A percentile compares a stretch with the other conserved stretches of the same genome.
These are phyloP conservation scores for Naganishia kalamii DNA, from an alignment of 768 basidiomycete genomes.

Conservation along the genomic window DNA sequence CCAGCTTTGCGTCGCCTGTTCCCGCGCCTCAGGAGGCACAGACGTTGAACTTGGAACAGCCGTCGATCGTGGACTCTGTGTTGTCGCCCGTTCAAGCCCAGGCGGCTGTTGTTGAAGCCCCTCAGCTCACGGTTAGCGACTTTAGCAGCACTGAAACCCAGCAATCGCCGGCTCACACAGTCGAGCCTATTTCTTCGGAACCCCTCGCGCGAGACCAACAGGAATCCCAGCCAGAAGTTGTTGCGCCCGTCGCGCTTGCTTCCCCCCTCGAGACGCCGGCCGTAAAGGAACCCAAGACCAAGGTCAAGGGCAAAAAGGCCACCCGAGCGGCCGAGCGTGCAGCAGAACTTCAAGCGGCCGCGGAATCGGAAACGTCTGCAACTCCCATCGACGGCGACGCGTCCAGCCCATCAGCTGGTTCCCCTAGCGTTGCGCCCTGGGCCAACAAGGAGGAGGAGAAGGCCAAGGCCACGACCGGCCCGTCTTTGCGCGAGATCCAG, in stretches of 20 bases:
- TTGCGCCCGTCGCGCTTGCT: background rate
- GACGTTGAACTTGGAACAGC: background rate
- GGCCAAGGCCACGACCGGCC: conserved; percentile 46
- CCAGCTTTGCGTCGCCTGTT: background rate
- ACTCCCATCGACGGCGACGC: background rate
- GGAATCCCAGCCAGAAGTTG: background rate
- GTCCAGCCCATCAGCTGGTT: background rate
- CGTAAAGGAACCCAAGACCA: conserved; percentile 13
- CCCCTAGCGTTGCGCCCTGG: conserved; percentile 44
- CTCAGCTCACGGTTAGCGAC: background rate
- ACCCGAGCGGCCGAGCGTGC: conserved; percentile 22
- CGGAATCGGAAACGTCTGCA: background rate
- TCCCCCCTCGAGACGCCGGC: background rate
- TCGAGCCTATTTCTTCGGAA: background rate
- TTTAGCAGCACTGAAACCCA: too few relatives aligned
- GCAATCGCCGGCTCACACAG: background rate
- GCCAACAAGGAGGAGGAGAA: conserved; percentile 57
- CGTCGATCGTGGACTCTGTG: conserved; percentile 2
- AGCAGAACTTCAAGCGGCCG: conserved; percentile 4
- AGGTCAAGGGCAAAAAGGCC: conserved; percentile 17
- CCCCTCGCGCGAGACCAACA: too few relatives aligned
- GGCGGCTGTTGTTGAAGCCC: background rate
- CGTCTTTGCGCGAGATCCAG: conserved; percentile 88
- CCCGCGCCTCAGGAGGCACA: background rate
- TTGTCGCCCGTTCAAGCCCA: conserved; percentile 16